Conservation (phyloP, 106 monocot genomes). For the Cymbidium sinense region DNA sequence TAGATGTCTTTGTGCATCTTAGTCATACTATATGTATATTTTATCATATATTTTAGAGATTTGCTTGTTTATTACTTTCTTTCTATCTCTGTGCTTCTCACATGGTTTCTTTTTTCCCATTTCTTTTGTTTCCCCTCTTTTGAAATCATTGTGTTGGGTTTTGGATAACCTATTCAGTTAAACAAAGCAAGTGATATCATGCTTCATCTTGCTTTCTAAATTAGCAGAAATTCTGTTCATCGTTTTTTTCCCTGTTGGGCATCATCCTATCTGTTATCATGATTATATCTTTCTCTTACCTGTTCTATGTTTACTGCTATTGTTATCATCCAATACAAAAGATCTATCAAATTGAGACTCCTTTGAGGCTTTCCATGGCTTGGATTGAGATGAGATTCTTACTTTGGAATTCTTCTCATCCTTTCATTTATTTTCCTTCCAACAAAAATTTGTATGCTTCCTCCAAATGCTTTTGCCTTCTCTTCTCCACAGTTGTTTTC, state of each 20-base stretch:
- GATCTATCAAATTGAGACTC: slow-evolving; percentile 38
- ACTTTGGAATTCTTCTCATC: slow-evolving; percentile 53
- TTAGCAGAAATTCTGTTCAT: slow-evolving; percentile 36
- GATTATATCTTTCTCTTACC: slow-evolving; percentile 27
- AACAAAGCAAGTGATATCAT: slow-evolving; percentile 2
- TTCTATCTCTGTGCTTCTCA: slow-evolving; percentile 18
- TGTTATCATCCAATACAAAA: slow-evolving; percentile 38
- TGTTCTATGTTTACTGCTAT: slow-evolving; percentile 39
- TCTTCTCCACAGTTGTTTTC: slow-evolving; percentile 47
- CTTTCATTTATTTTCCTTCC: slow-evolving; percentile 40
- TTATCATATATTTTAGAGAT: background rate
- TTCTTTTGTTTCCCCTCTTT: slow-evolving; percentile 7
- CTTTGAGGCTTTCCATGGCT: slow-evolving; percentile 45
- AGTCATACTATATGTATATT: background rate
- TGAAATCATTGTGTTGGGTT: slow-evolving; percentile 13
- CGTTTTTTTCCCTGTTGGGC: slow-evolving; percentile 21
- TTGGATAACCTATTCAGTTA: slow-evolving; percentile 27
- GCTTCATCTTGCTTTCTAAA: slow-evolving; percentile 23
- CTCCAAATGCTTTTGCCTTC: slow-evolving; percentile 59
- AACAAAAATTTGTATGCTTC: slow-evolving; percentile 35
- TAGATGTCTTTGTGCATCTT: background rate
- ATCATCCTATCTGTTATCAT: slow-evolving; percentile 40
- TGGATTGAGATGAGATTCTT: slow-evolving; percentile 47
- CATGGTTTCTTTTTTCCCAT: slow-evolving; percentile 15
- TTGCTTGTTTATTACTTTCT: background rate